Percentiles rank a stretch among this genome's conserved stretches.
phyloP scores from a whole-genome alignment of 2,329 filamentous ascomycete genomes.

The Fusarium euwallaceae region DNA sequence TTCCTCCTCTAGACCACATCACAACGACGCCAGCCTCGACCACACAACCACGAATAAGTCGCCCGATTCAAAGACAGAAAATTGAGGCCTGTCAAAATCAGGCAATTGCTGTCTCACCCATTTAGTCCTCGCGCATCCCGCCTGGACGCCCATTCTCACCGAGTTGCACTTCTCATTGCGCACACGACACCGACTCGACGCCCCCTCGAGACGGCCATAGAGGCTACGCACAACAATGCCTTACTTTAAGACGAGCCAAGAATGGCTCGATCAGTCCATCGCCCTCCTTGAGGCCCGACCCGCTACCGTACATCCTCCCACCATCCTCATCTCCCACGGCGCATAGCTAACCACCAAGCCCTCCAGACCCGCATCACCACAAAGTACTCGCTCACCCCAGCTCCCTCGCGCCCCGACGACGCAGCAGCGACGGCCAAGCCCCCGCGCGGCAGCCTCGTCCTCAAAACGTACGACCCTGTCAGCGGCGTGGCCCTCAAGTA shows the following conservation, averaged over 20 bases:
- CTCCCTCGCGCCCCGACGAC: slow-evolving; percentile 44
- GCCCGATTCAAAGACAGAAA: background rate
- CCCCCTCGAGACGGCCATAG: background rate
- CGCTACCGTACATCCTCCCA: slow-evolving; percentile 73
- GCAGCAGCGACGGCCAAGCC: slow-evolving; percentile 56
- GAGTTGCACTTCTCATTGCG: background rate
- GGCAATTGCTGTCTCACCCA: background rate
- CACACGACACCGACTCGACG: slow-evolving; percentile 18
- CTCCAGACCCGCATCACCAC: slow-evolving; percentile 88
- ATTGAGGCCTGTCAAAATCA: background rate
- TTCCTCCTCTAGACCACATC: slow-evolving; percentile 29
- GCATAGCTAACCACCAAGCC: slow-evolving; percentile 21
- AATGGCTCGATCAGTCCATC: slow-evolving; percentile 91
- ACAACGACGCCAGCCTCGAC: background rate
- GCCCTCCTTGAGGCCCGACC: slow-evolving; percentile 90
- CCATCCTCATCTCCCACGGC: background rate
- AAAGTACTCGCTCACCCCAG: slow-evolving; percentile 81
- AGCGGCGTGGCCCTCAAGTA: slow-evolving; percentile 91
- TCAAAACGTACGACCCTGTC: slow-evolving; percentile 91
- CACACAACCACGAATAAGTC: background rate
- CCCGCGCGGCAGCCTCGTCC: slow-evolving; percentile 77
- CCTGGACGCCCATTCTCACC: background rate
- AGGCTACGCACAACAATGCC: slow-evolving; percentile 69
- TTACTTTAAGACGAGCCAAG: slow-evolving; percentile 84
- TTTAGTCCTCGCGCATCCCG: background rate